These are phyloP conservation scores for Eustoma russellianum DNA, from an alignment of 257 asterid species.

Conservation along the genomic window DNA sequence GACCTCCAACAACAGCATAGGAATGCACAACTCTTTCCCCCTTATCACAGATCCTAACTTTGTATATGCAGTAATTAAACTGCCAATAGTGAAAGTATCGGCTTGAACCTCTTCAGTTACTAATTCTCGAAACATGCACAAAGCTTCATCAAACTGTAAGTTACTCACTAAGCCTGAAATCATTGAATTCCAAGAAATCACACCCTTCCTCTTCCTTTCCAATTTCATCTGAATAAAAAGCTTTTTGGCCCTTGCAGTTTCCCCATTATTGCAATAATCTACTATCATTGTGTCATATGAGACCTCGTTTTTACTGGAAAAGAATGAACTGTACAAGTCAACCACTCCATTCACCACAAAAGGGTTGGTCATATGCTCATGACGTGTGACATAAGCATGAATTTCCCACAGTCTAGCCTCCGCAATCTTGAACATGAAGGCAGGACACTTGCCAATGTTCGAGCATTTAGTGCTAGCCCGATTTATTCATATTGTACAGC, in stretches of 20 bases:
- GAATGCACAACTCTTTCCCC: conserved; percentile 59
- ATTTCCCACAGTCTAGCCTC: conserved; percentile 46
- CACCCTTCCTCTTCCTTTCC: conserved; percentile 35
- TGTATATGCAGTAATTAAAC: conserved; percentile 50
- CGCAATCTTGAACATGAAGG: conserved; percentile 65
- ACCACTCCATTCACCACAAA: conserved; percentile 66
- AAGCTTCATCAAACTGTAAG: conserved; percentile 42
- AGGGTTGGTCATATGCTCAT: conserved; percentile 46
- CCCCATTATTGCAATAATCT: conserved; percentile 57
- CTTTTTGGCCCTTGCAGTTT: conserved; percentile 44
- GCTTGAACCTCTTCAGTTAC: conserved; percentile 34
- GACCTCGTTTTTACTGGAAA: conserved; percentile 49
- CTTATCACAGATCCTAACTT: conserved; percentile 24
- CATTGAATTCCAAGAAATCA: conserved; percentile 79
- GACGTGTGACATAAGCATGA: conserved; percentile 57
- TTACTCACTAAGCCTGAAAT: conserved; percentile 67
- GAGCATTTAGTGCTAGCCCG: conserved; percentile 57
- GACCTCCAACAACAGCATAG: conserved; percentile 44
- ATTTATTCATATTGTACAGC: conserved; percentile 39
- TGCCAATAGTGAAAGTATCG: conserved; percentile 60
- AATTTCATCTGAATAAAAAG: conserved; percentile 49
- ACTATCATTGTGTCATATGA: conserved; percentile 69
- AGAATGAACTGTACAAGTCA: conserved; percentile 51
- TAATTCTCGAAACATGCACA: conserved; percentile 30
- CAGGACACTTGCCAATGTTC: conserved; percentile 50